phyloP scores from a whole-genome alignment of 257 asterid species.

The Haberlea rhodopensis region DNA sequence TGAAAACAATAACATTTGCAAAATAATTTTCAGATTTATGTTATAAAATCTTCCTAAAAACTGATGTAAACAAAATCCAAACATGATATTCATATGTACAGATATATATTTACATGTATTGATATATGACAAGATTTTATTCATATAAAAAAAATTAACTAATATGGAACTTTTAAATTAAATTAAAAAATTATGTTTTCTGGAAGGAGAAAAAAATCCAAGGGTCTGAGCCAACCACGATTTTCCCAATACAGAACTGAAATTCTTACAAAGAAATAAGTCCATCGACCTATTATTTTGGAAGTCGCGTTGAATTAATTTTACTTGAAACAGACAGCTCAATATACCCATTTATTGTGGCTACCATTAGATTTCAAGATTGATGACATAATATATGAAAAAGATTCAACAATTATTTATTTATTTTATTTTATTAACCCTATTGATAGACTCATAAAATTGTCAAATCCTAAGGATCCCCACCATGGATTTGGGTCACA shows the following conservation, averaged over 20 bases:
- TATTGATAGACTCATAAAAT: background rate
- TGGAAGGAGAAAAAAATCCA: no score
- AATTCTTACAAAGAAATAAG: background rate
- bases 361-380: slow-evolving; percentile 14
- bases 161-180: background rate
- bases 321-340: slow-evolving; percentile 25
- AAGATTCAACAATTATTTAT: background rate
- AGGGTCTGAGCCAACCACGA: background rate
- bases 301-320: slow-evolving; percentile 10
- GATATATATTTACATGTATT: no score
- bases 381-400: slow-evolving; percentile 1
- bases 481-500: slow-evolving; percentile 39
- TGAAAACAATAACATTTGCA: no score
- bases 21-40: no score
- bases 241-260: background rate
- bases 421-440: background rate
- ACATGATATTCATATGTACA: no score
- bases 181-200: no score
- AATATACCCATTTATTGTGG: slow-evolving; percentile 20
- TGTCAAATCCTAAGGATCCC: slow-evolving; percentile 29
- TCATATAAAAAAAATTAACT: no score
- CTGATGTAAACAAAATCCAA: no score
- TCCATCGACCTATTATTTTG: background rate
- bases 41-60: no score
- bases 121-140: no score